Evolutionary conservation across 2,329 filamentous ascomycete genomes (phyloP).

Genomic region (Aspergillus persii): DNA sequence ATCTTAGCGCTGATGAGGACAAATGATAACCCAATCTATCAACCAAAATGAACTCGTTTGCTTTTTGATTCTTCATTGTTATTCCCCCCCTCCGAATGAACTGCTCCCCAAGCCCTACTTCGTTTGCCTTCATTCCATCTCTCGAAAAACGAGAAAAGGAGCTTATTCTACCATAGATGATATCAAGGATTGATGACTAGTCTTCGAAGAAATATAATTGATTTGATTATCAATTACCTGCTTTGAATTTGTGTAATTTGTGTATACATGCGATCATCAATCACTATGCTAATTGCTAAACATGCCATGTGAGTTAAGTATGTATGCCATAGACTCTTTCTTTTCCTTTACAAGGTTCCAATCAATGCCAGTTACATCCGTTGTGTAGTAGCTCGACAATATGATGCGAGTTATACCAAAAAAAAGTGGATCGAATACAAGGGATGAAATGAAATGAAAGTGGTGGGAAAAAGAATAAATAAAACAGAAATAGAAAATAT

Average conservation of each 20-base stretch:
- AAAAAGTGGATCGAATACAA: not conserved
- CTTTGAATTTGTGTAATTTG: not conserved
- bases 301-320: not conserved
- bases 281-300: not conserved
- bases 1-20: constrained; percentile 26
- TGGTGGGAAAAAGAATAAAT: not conserved
- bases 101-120: not conserved
- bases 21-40: constrained; percentile 27
- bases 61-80: not conserved
- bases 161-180: not conserved
- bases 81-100: not conserved
- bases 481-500: not conserved
- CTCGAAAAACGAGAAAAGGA: not conserved
- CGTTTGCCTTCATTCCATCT: not conserved
- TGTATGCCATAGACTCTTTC: not conserved
- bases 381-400: not conserved
- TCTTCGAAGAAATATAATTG: not conserved
- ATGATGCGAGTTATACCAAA: not conserved
- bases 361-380: not conserved
- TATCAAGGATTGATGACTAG: not conserved
- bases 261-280: not conserved
- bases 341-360: not conserved
- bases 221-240: not conserved
- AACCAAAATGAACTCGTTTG: not conserved
- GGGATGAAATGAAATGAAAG: not conserved